Evolutionary conservation across 164 flowering plant genomes (phyloP), one percentile per base, ranked within the genome.

Genomic region (Echeveria elegans): DNA sequence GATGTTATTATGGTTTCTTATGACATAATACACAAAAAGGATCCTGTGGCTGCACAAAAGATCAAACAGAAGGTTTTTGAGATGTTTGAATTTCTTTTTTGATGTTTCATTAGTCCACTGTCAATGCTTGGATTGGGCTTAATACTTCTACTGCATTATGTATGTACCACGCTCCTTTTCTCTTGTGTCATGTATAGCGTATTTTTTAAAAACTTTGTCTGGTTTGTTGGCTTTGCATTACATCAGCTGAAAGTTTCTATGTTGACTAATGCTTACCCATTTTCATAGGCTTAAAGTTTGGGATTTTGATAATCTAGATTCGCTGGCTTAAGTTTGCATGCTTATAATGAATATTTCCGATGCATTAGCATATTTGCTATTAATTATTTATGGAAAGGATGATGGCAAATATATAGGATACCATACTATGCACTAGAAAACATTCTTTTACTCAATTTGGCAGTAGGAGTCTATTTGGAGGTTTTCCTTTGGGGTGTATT

Each of bases 1-100:
- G 91, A 88, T 80, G 88, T 87, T 43, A 85, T 88, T 65, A 68
- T 86, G 66, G 91, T 88, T 62, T 85, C 96, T 36, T 89, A 82
- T 71, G 93, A 86, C 67, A 89, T 89, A 21, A 82, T 86, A 43
- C 73, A 88, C 68, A 87, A 83, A 72, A 86, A 85, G 76, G 91
- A 88, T 75, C 87, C 89, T 66, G 77, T 79, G 68, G 87, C 93
- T 5, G 75, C 79, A 15, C 87, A 85, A 70, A 87, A 80, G 78
- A 85, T 89, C 66, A 89, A 85, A 75, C 93, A 84, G 70, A 89
- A 87, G 86, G 96, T 89, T 58, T 50, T 67, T 8, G 66, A 30
- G 34, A 28, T 67, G 26, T 59, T 56, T 68, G 8, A 50, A 50
- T 34, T 34, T 1, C 28, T 50, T n/a, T 50, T 21, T 21, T 23